phyloP scores from a whole-genome alignment of 352 stramenopile genomes.

The Blastocystis sp. region DNA sequence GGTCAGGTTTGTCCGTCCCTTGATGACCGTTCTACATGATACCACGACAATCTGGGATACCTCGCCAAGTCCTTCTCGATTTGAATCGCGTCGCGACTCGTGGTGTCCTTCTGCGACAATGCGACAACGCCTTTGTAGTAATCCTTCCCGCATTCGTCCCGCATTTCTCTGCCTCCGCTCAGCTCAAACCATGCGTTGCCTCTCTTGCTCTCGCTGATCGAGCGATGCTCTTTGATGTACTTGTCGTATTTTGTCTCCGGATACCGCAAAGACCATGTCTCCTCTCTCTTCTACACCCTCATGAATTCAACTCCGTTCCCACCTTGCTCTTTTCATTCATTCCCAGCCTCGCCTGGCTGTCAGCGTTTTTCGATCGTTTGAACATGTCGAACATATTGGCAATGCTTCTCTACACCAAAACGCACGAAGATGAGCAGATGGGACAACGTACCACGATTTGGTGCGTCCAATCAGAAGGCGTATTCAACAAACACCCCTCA shows the following conservation, averaged over 20 bases:
- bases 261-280: slow-evolving; percentile 37
- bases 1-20: not conserved
- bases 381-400: not conserved
- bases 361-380: not conserved
- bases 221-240: slow-evolving; percentile 28
- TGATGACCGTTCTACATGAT: slow-evolving; percentile 19
- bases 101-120: not conserved
- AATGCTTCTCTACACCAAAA: not conserved
- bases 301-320: not conserved
- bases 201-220: slow-evolving; percentile 33
- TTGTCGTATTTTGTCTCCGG: slow-evolving; percentile 55
- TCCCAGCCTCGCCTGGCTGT: not conserved
- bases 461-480: not conserved
- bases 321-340: not conserved
- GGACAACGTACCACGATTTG: not conserved
- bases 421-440: not conserved
- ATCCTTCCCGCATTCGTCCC: slow-evolving; percentile 20
- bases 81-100: slow-evolving; percentile 53
- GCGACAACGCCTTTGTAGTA: slow-evolving; percentile 58
- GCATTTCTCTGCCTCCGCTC: slow-evolving; percentile 43
- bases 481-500: not conserved
- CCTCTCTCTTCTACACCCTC: slow-evolving; percentile 5
- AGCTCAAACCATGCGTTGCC: slow-evolving; percentile 64
- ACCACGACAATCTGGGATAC: not conserved
- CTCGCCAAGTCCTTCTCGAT: slow-evolving; percentile 46